phyloP scores from a whole-genome alignment of 2,329 filamentous ascomycete genomes.

The Calonectria hongkongensis region DNA sequence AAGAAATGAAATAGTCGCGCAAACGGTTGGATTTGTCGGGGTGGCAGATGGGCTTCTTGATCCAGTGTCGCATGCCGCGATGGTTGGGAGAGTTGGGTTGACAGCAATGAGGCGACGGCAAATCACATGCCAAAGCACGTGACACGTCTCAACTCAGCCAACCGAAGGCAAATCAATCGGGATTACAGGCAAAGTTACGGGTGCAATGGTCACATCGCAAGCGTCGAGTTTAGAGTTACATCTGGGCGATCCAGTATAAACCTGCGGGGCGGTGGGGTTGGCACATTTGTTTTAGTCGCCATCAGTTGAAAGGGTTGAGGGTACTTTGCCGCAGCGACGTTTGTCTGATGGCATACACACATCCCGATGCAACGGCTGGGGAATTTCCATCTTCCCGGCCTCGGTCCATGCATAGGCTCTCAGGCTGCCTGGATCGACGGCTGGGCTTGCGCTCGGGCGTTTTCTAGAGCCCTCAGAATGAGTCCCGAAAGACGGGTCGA shows the following conservation, averaged over 20 bases:
- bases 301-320: slow-evolving; percentile 15
- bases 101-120: background rate
- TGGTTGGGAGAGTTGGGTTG: slow-evolving; percentile 25
- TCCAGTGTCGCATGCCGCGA: slow-evolving; percentile 23
- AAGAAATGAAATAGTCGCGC: slow-evolving; percentile 6
- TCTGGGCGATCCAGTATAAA: slow-evolving; percentile 28
- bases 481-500: slow-evolving; percentile 41
- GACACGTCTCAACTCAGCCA: background rate
- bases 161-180: slow-evolving; percentile 5
- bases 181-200: slow-evolving; percentile 18
- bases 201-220: slow-evolving; percentile 29
- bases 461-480: slow-evolving; percentile 35
- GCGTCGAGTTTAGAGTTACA: slow-evolving; percentile 38
- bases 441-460: slow-evolving; percentile 34
- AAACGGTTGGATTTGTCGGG: slow-evolving; percentile 5
- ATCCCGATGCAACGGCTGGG: background rate
- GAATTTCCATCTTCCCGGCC: background rate
- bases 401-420: slow-evolving; percentile 18
- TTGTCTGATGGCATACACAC: background rate
- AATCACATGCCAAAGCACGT: slow-evolving; percentile 27
- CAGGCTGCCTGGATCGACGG: slow-evolving; percentile 32
- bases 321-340: slow-evolving; percentile 4
- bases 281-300: slow-evolving; percentile 4
- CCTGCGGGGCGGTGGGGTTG: slow-evolving; percentile 34
- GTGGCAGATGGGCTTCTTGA: slow-evolving; percentile 16